phyloP scores from a whole-genome alignment of 106 monocot species.

The Hemerocallis citrina region DNA sequence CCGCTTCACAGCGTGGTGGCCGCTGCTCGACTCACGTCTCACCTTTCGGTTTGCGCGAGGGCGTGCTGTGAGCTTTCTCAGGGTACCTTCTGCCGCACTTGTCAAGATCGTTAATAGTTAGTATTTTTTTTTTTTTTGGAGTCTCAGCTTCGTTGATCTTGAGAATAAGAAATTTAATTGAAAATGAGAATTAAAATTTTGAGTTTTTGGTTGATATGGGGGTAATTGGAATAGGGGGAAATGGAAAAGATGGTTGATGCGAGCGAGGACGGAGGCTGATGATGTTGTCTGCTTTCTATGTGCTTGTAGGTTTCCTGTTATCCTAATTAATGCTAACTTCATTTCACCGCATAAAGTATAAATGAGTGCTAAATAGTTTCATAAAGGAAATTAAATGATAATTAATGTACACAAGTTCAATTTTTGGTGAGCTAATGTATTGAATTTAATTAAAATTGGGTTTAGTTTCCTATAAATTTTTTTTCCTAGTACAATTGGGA shows the following conservation, averaged over 20 bases:
- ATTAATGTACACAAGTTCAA: too few relatives aligned
- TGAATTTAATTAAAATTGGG: too few relatives aligned
- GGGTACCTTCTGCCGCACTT: slow-evolving; percentile 80
- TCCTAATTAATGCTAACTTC: slow-evolving; percentile 5
- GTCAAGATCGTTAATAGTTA: slow-evolving; percentile 92
- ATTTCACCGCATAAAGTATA: background rate
- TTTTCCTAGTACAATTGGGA: too few relatives aligned
- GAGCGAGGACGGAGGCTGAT: slow-evolving; percentile 8
- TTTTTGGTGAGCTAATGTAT: background rate
- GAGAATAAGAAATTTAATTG: too few relatives aligned
- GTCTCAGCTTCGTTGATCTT: slow-evolving; percentile 16
- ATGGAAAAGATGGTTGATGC: slow-evolving; percentile 18
- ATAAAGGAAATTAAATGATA: background rate
- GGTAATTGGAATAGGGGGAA: slow-evolving; percentile 11
- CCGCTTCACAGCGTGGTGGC: slow-evolving; percentile 51
- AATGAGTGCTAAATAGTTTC: background rate
- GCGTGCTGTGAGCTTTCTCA: slow-evolving; percentile 92
- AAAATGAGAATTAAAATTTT: slow-evolving; percentile 4
- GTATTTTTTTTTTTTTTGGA: slow-evolving; percentile 20
- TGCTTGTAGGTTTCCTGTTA: slow-evolving; percentile 6
- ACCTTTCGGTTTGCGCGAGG: slow-evolving; percentile 57
- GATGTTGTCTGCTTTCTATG: slow-evolving; percentile 8
- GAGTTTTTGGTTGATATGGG: slow-evolving; percentile 8
- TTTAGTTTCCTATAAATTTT: too few relatives aligned
- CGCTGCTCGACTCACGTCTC: slow-evolving; percentile 54